Conservation (phyloP, 2,329 filamentous ascomycete genomes). For the Colletotrichum falcatum region DNA sequence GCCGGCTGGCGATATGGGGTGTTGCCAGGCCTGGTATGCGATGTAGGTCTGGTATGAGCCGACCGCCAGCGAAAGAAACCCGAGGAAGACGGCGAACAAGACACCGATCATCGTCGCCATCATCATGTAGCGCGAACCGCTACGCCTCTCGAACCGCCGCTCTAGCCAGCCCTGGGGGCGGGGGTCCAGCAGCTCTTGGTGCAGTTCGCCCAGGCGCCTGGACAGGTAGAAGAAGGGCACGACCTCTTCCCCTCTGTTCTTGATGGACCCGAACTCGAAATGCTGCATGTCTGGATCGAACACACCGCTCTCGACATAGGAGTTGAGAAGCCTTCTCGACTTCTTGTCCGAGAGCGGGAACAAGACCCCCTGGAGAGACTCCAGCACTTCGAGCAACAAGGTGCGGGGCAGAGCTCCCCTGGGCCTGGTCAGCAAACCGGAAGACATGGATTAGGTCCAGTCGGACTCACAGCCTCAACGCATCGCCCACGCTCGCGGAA, state of each 20-base stretch:
- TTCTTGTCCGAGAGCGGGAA: too few relatives aligned
- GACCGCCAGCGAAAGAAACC: constrained; percentile 37
- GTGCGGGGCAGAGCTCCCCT: too few relatives aligned
- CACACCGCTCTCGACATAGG: too few relatives aligned
- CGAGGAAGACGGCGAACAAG: constrained; percentile 42
- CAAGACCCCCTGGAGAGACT: too few relatives aligned
- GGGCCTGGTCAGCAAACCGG: too few relatives aligned
- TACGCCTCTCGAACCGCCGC: constrained; percentile 41
- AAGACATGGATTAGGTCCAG: too few relatives aligned
- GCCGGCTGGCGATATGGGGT: constrained; percentile 33
- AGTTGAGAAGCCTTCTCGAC: too few relatives aligned
- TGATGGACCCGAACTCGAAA: too few relatives aligned
- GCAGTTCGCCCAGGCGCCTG: constrained; percentile 36
- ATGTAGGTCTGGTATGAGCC: constrained; percentile 43
- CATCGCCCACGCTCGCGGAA: too few relatives aligned
- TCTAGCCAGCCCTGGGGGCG: constrained; percentile 40
- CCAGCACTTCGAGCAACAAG: too few relatives aligned
- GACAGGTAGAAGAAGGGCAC: constrained; percentile 37
- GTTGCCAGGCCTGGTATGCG: constrained; percentile 44
- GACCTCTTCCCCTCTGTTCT: constrained; percentile 29
- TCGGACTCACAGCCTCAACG: too few relatives aligned
- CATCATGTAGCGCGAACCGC: constrained; percentile 44
- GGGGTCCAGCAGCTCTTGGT: constrained; percentile 42
- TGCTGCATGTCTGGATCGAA: too few relatives aligned
- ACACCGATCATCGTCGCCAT: constrained; percentile 45